Conservation (phyloP, 1,139 yeast species). For the Magnusiomyces magnusii region DNA sequence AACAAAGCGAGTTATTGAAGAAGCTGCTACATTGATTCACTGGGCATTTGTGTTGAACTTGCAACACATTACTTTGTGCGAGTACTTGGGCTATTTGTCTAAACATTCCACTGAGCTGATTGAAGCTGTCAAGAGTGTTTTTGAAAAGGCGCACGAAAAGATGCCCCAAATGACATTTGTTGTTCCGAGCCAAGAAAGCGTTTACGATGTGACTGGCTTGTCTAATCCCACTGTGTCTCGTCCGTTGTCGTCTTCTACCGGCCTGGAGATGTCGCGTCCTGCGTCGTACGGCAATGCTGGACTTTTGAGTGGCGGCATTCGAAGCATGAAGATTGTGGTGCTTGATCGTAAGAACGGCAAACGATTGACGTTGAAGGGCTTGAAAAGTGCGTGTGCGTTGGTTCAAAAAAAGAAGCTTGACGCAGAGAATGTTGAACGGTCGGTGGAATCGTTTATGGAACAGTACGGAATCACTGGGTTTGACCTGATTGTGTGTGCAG, state of each 20-base stretch:
- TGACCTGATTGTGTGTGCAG: conserved; percentile 12
- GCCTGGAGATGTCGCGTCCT: background rate
- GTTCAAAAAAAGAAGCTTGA: conserved; percentile 8
- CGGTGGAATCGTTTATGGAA: conserved; percentile 11
- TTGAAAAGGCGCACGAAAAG: conserved; percentile 6
- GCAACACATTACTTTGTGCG: conserved; percentile 22
- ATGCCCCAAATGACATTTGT: conserved; percentile 8
- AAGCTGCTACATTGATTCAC: conserved; percentile 21
- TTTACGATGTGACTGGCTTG: background rate
- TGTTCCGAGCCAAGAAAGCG: conserved; percentile 5
- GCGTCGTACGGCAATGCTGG: background rate
- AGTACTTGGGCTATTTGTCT: conserved; percentile 19
- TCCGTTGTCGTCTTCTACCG: background rate
- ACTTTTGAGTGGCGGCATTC: conserved; percentile 4
- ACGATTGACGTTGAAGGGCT: conserved; percentile 4
- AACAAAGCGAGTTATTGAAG: conserved; percentile 18
- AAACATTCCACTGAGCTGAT: conserved; percentile 15
- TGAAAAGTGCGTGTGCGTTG: conserved; percentile 9
- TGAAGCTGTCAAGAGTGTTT: conserved; percentile 11
- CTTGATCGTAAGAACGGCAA: conserved; percentile 11
- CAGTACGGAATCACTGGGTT: conserved; percentile 7
- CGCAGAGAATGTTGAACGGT: conserved; percentile 8
- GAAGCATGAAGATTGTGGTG: conserved; percentile 10
- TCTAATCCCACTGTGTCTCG: background rate
- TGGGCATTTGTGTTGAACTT: conserved; percentile 18